A percentile compares a stretch with the other conserved stretches of the same genome.
Conservation (phyloP, 306 rosid species). For the Cucumis melo region DNA sequence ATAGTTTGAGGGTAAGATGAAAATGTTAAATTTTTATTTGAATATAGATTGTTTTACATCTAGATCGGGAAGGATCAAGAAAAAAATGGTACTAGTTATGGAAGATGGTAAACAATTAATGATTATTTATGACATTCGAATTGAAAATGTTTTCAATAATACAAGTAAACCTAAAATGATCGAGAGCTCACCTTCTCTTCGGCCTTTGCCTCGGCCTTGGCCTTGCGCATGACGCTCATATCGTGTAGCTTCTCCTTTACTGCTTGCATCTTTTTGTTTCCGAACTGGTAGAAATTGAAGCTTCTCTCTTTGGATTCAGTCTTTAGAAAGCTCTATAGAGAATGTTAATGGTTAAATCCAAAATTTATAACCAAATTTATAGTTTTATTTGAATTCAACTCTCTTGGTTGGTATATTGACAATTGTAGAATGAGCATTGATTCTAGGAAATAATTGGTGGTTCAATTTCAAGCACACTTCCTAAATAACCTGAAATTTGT, state of each 20-base stretch:
- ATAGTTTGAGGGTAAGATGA: too few relatives aligned
- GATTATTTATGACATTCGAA: too few relatives aligned
- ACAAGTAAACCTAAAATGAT: background rate
- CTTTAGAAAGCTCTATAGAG: background rate
- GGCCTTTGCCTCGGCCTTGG: constrained; percentile 50
- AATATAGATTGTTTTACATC: too few relatives aligned
- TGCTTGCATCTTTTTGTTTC: constrained; percentile 41
- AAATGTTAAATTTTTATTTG: too few relatives aligned
- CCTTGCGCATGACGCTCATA: constrained; percentile 39
- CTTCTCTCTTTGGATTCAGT: background rate
- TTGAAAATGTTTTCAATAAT: background rate
- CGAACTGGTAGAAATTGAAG: background rate
- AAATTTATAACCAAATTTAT: background rate
- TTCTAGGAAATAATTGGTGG: background rate
- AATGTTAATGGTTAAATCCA: background rate
- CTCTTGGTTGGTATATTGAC: background rate
- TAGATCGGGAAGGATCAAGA: too few relatives aligned
- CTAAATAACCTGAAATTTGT: background rate
- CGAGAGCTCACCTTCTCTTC: constrained; percentile 41
- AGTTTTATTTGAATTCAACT: background rate
- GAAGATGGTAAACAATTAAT: too few relatives aligned
- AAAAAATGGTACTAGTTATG: too few relatives aligned
- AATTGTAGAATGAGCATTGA: background rate
- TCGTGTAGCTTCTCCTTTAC: constrained; percentile 48
- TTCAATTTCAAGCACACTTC: background rate